phyloP scores from a whole-genome alignment of 192 early-diverging fungal species.

The Neocallimastix lanati region DNA sequence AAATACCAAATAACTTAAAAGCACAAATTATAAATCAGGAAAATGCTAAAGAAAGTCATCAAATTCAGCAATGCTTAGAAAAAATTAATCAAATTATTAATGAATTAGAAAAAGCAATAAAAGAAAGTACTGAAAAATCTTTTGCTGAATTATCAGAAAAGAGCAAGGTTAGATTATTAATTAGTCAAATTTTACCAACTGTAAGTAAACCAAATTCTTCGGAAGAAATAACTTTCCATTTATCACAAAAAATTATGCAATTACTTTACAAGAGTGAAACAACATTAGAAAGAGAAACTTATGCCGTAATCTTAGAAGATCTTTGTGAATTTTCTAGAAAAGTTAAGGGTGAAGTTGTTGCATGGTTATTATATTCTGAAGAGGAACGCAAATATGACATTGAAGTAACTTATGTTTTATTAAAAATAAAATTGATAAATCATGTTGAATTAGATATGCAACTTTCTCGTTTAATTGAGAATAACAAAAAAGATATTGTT shows the following conservation, averaged over 20 bases:
- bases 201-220: not conserved
- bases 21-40: not conserved
- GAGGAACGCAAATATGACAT: constrained; percentile 92
- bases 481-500: constrained; percentile 33
- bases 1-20: constrained; percentile 5
- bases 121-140: not conserved
- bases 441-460: constrained; percentile 72
- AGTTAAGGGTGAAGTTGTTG: constrained; percentile 64
- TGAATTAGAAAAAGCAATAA: not conserved
- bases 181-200: not conserved
- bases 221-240: not conserved
- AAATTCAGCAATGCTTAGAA: not conserved
- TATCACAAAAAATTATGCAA: constrained; percentile 42
- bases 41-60: not conserved
- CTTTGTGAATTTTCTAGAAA: constrained; percentile 69
- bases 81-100: not conserved
- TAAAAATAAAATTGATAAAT: constrained; percentile 58
- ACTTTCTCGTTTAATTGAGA: constrained; percentile 69
- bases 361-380: constrained; percentile 82
- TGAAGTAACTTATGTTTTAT: constrained; percentile 57
- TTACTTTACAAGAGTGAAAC: constrained; percentile 64
- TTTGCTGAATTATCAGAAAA: not conserved
- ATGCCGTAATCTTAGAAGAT: constrained; percentile 59
- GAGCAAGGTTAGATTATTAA: not conserved
- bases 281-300: constrained; percentile 56